Conservation (phyloP, 139 green algal species). For the Picochlorum costavermella region DNA sequence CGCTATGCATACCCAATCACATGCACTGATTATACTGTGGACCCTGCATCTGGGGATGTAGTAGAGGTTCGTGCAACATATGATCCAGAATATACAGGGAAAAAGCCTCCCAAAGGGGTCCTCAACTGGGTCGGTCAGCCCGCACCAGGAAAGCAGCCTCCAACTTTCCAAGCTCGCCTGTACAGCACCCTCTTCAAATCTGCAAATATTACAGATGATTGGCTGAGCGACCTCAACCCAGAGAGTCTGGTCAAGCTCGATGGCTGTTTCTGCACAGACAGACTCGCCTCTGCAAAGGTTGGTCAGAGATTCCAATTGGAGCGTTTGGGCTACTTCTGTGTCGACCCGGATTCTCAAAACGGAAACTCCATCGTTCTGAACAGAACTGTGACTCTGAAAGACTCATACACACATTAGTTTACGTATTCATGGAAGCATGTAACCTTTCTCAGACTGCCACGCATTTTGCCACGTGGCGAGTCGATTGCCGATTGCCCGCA, state of each 20-base stretch:
- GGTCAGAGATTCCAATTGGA: conserved; percentile 88
- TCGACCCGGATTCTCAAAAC: conserved; percentile 63
- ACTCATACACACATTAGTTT: conserved; percentile 28
- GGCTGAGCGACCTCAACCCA: conserved; percentile 80
- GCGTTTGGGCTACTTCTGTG: conserved; percentile 84
- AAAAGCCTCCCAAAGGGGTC: conserved; percentile 87
- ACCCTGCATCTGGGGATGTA: conserved; percentile 33
- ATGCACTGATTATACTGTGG: conserved; percentile 49
- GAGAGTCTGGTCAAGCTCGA: conserved; percentile 42
- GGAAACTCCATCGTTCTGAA: conserved; percentile 72
- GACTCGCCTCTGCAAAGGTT: conserved; percentile 24
- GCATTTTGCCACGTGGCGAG: no score
- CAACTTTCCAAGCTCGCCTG: conserved; percentile 62
- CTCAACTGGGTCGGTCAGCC: conserved; percentile 93
- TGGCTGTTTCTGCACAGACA: conserved; percentile 33
- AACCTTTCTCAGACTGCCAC: no score
- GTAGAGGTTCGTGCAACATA: conserved; percentile 57
- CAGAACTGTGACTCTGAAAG: conserved; percentile 81
- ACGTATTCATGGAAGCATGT: no score
- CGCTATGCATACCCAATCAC: conserved; percentile 86
- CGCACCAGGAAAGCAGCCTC: conserved; percentile 49
- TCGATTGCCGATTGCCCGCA: no score
- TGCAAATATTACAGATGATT: conserved; percentile 47
- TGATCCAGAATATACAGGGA: conserved; percentile 35
- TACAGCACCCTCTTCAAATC: conserved; percentile 83